Evolutionary conservation across 2,329 filamentous ascomycete species (phyloP), one percentile per base, ranked within the genome.

Genomic region (Colletotrichum liriopes): DNA sequence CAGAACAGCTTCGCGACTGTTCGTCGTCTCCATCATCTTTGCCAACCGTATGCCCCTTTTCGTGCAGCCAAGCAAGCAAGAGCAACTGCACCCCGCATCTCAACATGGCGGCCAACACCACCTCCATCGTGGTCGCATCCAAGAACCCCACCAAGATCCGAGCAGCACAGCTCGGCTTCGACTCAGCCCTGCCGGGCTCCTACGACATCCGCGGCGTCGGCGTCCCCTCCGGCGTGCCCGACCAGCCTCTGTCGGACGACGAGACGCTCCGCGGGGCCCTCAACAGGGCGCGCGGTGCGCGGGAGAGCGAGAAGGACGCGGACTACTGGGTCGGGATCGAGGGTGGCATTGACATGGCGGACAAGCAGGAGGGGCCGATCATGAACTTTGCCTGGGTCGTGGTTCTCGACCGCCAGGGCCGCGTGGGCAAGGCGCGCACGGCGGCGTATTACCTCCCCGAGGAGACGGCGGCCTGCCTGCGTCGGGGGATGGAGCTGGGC

Each of bases 311-410:
- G 26, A 79, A 80, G 2, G 73, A 79, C 29, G 83, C 81, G 1
- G 79, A 83, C 55, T 85, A 78, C 73, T 84, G 82, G 80, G 75
- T 85, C 43, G 83, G 83, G 6, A 78, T 84, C 23, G 83, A 85
- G 73, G 83, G 83, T 26, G 83, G 83, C 3, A 78, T 84, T 5
- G 81, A 83, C 45, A 39, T 61, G 26, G 29, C 43, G 5, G 74
- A 75, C 12, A 73, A 74, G n/a, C 70, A 71, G 9, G 69, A 73
- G 16, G 74, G 63, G 9, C 61, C 77, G 11, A 75, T 84, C 32
- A 76, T 79, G 66, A 81, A 80, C 12, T 85, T 85, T 75, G 83
- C 83, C 2, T 85, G 83, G 83, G 77, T 85, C 12, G 81, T 81
- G 1, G 75, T 85, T 1, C 73, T 78, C 7, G 74, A 74, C 12